Percentiles rank a stretch among this genome's conserved stretches.
Evolutionary conservation across 805 yeast species (phyloP).

Genomic region (Wickerhamiella domercqiae): DNA sequence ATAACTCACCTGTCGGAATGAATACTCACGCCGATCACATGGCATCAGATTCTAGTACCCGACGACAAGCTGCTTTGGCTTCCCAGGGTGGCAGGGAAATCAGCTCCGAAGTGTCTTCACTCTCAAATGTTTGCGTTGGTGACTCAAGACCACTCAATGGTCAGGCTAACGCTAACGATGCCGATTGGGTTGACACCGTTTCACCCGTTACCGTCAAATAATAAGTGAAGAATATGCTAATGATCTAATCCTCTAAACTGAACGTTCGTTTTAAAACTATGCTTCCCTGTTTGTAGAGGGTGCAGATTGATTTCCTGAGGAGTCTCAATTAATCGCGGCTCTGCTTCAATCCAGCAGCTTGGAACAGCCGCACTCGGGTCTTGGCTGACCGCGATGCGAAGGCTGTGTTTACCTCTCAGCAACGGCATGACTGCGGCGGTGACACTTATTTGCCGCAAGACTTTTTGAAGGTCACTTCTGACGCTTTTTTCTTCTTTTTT

Average conservation of each 20-base stretch:
- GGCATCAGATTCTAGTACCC: neutral
- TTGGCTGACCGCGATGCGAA: conserved; percentile 73
- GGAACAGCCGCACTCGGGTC: conserved; percentile 33
- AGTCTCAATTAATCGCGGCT: conserved; percentile 38
- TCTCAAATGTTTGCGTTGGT: too few species aligned
- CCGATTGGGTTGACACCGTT: conserved; percentile 1
- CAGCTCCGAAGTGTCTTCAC: neutral
- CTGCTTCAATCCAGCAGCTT: conserved; percentile 72
- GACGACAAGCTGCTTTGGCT: neutral
- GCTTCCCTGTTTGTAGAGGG: conserved; percentile 50
- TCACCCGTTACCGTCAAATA: neutral
- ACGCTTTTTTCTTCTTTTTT: conserved; percentile 27
- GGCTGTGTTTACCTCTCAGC: conserved; percentile 50
- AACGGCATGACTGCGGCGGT: conserved; percentile 75
- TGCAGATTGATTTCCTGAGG: conserved; percentile 57
- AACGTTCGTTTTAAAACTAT: too few species aligned
- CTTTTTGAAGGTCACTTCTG: conserved; percentile 66
- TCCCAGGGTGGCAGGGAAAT: too few species aligned
- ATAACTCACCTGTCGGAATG: neutral
- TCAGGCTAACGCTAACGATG: neutral
- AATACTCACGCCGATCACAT: neutral
- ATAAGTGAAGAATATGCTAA: too few species aligned
- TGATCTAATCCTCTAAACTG: too few species aligned
- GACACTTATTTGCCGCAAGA: conserved; percentile 78
- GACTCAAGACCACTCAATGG: neutral